Conservation (phyloP, 2,329 filamentous ascomycete species). For the Sporothrix schenckii region DNA sequence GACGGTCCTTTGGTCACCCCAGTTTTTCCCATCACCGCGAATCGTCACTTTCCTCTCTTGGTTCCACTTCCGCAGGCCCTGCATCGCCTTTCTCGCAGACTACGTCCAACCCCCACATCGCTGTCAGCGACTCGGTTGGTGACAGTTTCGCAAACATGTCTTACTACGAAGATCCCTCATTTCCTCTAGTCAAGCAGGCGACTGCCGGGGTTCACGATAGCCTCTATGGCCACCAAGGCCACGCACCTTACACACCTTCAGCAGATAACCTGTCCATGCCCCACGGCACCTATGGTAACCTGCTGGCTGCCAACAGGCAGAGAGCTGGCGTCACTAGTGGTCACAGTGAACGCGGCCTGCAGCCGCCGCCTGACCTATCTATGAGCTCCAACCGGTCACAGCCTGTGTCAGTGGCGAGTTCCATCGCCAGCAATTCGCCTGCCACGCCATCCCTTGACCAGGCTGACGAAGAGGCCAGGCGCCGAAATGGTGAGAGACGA, state of each 20-base stretch:
- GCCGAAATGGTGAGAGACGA: conserved; percentile 57
- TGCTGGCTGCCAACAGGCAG: conserved; percentile 47
- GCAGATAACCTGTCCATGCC: conserved; percentile 43
- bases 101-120: conserved; percentile 62
- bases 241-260: conserved; percentile 44
- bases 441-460: conserved; percentile 58
- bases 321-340: conserved; percentile 34
- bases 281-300: conserved; percentile 48
- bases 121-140: conserved; percentile 53
- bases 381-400: conserved; percentile 50
- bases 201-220: conserved; percentile 40
- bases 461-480: conserved; percentile 51
- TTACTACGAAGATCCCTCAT: conserved; percentile 49
- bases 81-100: conserved; percentile 61
- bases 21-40: conserved; percentile 58
- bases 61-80: conserved; percentile 63
- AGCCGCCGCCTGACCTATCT: conserved; percentile 53
- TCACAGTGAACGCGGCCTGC: conserved; percentile 48
- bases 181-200: conserved; percentile 51
- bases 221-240: conserved; percentile 46
- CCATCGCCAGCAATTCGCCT: conserved; percentile 61
- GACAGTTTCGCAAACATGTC: conserved; percentile 53
- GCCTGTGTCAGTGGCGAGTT: conserved; percentile 61
- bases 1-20: conserved; percentile 44
- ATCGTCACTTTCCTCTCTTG: conserved; percentile 63